phyloP scores from a whole-genome alignment of 306 rosid genomes.

The Cicer arietinum region DNA sequence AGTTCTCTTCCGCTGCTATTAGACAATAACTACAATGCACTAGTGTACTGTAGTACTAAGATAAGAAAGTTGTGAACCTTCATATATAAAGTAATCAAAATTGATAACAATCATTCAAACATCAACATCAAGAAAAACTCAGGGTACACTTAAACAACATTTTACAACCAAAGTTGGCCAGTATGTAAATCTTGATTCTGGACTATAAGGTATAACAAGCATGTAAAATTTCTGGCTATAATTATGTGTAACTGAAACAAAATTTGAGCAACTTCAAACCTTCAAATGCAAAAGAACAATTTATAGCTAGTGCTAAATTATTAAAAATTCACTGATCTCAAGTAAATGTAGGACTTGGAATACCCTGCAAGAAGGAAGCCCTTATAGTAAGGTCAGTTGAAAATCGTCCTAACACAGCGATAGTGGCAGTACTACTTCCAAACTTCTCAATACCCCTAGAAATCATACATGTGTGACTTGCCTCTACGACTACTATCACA shows the following conservation, averaged over 20 bases:
- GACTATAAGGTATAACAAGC: slow-evolving; percentile 1
- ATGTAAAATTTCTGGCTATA: slow-evolving; percentile 5
- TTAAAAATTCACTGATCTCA: slow-evolving; percentile 49
- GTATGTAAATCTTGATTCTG: not conserved
- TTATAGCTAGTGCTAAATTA: slow-evolving; percentile 26
- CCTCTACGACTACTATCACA: slow-evolving; percentile 91
- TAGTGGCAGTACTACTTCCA: slow-evolving; percentile 90
- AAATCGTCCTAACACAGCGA: slow-evolving; percentile 78
- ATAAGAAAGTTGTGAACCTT: not conserved
- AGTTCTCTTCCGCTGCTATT: too few relatives aligned
- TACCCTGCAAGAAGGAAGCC: slow-evolving; percentile 76
- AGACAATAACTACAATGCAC: not conserved
- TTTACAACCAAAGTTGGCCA: slow-evolving; percentile 8
- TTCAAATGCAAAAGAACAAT: slow-evolving; percentile 16
- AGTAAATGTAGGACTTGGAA: slow-evolving; percentile 56
- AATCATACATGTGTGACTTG: slow-evolving; percentile 94
- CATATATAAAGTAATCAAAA: slow-evolving; percentile 32
- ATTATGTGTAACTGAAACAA: slow-evolving; percentile 4
- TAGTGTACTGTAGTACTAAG: not conserved
- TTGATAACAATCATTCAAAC: slow-evolving; percentile 11
- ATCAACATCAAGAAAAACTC: slow-evolving; percentile 15
- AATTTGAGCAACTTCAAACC: slow-evolving; percentile 36
- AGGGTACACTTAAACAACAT: slow-evolving; percentile 27
- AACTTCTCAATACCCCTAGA: slow-evolving; percentile 93
- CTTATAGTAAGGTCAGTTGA: slow-evolving; percentile 63